Evolutionary conservation across 169 alveolate genomes (phyloP).

Genomic region (Perkinsus marinus): DNA sequence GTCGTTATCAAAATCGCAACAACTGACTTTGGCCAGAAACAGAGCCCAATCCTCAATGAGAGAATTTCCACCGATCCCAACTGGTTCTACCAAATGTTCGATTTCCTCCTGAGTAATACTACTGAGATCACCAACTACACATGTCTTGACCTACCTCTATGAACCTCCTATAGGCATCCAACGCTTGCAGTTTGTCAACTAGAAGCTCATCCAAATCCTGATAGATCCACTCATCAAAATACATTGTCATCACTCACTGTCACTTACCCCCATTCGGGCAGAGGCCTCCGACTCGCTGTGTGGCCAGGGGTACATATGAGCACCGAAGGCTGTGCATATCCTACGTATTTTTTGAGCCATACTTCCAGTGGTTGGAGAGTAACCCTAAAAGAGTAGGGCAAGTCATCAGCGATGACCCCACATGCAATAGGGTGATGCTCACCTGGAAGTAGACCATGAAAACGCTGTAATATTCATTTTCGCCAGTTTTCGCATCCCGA

Average conservation of each 20-base stretch:
- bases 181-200: constrained; percentile 66
- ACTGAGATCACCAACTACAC: no score
- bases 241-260: no score
- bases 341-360: constrained; percentile 70
- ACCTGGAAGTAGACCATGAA: constrained; percentile 70
- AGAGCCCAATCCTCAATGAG: constrained; percentile 80
- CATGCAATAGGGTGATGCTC: no score
- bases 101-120: not conserved
- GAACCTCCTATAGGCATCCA: constrained; percentile 66
- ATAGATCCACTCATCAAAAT: not conserved
- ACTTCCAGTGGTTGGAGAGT: not conserved
- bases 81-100: not conserved
- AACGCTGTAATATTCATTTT: constrained; percentile 53
- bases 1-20: no score
- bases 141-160: not conserved
- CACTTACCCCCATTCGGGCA: not conserved
- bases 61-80: constrained; percentile 41
- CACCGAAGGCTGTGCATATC: constrained; percentile 78
- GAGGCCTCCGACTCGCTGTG: constrained; percentile 35
- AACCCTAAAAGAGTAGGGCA: not conserved
- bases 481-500: not conserved
- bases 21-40: constrained; percentile 28
- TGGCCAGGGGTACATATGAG: constrained; percentile 67
- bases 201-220: constrained; percentile 49
- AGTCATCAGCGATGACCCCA: constrained; percentile 7